phyloP scores from a whole-genome alignment of 2,329 filamentous ascomycete genomes.

The Aspergillus ochraceus region DNA sequence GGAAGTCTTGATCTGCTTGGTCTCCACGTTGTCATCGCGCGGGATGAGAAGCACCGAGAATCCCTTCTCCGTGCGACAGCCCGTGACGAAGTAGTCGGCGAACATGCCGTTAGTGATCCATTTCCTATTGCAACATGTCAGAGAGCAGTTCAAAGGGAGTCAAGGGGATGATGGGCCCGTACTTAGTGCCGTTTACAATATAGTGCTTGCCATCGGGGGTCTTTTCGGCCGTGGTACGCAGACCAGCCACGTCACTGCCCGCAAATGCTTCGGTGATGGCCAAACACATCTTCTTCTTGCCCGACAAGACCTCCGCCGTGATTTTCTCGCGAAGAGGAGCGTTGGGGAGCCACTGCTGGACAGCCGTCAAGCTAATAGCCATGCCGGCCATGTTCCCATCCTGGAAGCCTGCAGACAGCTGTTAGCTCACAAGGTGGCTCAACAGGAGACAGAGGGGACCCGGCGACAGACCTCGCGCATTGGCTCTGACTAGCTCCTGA shows the following conservation, averaged over 20 bases:
- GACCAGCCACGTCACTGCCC: constrained; percentile 75
- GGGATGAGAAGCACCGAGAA: constrained; percentile 76
- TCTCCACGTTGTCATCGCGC: constrained; percentile 66
- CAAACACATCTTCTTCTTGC: constrained; percentile 84
- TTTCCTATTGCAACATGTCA: constrained; percentile 62
- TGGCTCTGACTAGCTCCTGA: constrained; percentile 71
- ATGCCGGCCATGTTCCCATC: constrained; percentile 87
- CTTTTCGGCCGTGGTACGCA: constrained; percentile 76
- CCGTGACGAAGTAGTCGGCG: constrained; percentile 79
- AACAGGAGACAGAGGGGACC: neutral
- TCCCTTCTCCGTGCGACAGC: constrained; percentile 75
- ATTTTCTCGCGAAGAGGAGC: constrained; percentile 65
- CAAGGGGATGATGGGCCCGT: constrained; percentile 2
- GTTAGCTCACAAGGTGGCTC: neutral
- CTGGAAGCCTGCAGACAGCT: constrained; percentile 59
- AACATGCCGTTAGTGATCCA: constrained; percentile 84
- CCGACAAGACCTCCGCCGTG: constrained; percentile 70
- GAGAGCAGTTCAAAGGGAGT: neutral
- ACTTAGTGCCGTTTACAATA: constrained; percentile 51
- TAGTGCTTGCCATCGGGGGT: constrained; percentile 74
- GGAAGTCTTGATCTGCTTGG: constrained; percentile 63
- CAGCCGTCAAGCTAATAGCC: constrained; percentile 76
- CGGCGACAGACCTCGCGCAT: constrained; percentile 56
- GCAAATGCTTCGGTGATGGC: constrained; percentile 89
- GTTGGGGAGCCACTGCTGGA: constrained; percentile 75